Percentiles rank a stretch among this genome's conserved stretches.
Evolutionary conservation across 2,329 filamentous ascomycete species (phyloP).

Genomic region (Davidsoniella australis): DNA sequence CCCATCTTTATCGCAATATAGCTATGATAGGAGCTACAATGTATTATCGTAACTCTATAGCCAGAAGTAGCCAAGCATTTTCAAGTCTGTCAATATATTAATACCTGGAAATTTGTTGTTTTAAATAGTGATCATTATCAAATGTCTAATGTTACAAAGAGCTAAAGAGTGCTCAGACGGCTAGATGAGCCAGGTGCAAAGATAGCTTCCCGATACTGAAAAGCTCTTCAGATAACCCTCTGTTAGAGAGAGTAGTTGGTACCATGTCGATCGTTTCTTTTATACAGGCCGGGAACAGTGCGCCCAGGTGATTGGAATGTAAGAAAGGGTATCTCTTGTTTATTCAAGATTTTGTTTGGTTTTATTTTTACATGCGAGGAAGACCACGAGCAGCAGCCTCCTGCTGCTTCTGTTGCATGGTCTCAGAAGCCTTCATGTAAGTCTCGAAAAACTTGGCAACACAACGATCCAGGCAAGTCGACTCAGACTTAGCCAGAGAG

Average conservation of each 20-base stretch:
- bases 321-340: too few relatives aligned
- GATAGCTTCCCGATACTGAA: background rate
- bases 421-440: slow-evolving; percentile 92
- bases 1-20: background rate
- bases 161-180: background rate
- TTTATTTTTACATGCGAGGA: slow-evolving; percentile 9
- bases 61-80: too few relatives aligned
- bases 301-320: too few relatives aligned
- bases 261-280: background rate
- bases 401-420: slow-evolving; percentile 78
- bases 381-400: slow-evolving; percentile 22
- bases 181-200: too few relatives aligned
- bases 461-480: slow-evolving; percentile 94
- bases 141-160: slow-evolving; percentile 13
- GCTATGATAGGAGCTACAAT: background rate
- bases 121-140: background rate
- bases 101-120: too few relatives aligned
- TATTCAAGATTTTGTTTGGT: background rate
- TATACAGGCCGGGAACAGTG: background rate
- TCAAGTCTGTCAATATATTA: too few relatives aligned
- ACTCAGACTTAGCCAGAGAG: slow-evolving; percentile 97
- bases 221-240: background rate
- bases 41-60: background rate
- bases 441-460: slow-evolving; percentile 97
- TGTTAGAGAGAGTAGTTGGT: too few relatives aligned